Conservation (phyloP, 2,329 filamentous ascomycete species). For the Hypomyces rosellus region DNA sequence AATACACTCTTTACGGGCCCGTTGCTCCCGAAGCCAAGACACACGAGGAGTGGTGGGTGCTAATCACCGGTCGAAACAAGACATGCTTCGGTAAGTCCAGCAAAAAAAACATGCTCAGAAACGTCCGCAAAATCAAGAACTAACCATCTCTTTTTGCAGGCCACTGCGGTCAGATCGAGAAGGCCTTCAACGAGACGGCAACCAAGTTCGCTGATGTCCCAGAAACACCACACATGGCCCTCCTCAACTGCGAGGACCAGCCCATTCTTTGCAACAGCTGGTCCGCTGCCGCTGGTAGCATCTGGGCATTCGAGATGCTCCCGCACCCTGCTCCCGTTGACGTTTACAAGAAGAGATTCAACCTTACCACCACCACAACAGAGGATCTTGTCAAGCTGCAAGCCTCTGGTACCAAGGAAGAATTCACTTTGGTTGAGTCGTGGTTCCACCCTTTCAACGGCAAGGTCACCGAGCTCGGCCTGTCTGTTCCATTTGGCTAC, state of each 20-base stretch:
- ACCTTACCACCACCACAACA: slow-evolving; percentile 61
- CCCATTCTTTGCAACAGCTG: slow-evolving; percentile 69
- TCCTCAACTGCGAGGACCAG: slow-evolving; percentile 69
- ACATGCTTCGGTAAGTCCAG: slow-evolving; percentile 60
- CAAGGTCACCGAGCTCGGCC: slow-evolving; percentile 52
- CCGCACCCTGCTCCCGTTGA: slow-evolving; percentile 58
- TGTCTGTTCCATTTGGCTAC: slow-evolving; percentile 61
- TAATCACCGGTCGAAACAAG: slow-evolving; percentile 69
- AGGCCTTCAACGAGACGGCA: slow-evolving; percentile 61
- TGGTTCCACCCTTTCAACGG: slow-evolving; percentile 74
- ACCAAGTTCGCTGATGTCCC: slow-evolving; percentile 56
- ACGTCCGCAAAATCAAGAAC: not conserved
- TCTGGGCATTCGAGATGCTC: slow-evolving; percentile 64
- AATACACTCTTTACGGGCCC: slow-evolving; percentile 57
- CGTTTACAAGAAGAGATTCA: slow-evolving; percentile 59
- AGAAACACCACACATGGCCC: slow-evolving; percentile 59
- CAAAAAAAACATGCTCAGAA: not conserved
- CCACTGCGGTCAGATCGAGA: slow-evolving; percentile 57
- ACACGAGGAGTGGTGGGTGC: slow-evolving; percentile 71
- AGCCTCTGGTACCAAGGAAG: slow-evolving; percentile 43
- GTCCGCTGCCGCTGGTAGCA: slow-evolving; percentile 56
- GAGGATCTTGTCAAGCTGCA: slow-evolving; percentile 57
- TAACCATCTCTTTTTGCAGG: slow-evolving; percentile 37
- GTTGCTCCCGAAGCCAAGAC: slow-evolving; percentile 52
- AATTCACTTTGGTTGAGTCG: slow-evolving; percentile 48